phyloP scores from a whole-genome alignment of 305 asterid species.

The Nicotiana rustica region DNA sequence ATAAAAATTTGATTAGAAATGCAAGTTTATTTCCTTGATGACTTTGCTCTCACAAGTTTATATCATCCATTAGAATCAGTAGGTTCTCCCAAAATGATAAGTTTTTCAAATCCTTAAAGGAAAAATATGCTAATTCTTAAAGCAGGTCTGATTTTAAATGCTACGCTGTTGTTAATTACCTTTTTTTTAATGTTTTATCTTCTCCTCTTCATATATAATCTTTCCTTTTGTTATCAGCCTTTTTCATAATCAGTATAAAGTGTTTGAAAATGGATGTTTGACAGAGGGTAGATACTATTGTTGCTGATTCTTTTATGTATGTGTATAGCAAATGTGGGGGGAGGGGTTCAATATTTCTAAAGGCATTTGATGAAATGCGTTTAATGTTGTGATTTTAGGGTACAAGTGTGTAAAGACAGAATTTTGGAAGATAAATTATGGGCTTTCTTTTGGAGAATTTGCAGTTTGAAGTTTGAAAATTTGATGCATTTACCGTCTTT shows the following conservation, averaged over 20 bases:
- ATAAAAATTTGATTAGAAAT: neutral
- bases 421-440: conserved; percentile 39
- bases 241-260: neutral
- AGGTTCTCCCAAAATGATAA: too few relatives aligned
- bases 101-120: conserved; percentile 23
- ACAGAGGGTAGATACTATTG: conserved; percentile 50
- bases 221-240: neutral
- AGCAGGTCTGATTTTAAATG: neutral
- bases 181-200: too few relatives aligned
- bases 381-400: conserved; percentile 62
- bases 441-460: conserved; percentile 55
- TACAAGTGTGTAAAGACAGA: conserved; percentile 42
- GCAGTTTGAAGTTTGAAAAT: conserved; percentile 58
- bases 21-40: neutral
- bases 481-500: conserved; percentile 57
- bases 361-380: conserved; percentile 73
- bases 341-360: conserved; percentile 48
- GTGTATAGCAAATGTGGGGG: conserved; percentile 41
- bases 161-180: neutral
- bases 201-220: neutral
- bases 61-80: neutral
- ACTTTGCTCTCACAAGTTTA: neutral
- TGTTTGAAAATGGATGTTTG: neutral
- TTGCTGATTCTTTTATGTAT: conserved; percentile 49
- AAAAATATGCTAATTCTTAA: neutral